A percentile compares a stretch with the other conserved stretches of the same genome.
Conservation (phyloP, 1,139 yeast species). For the Candida albicans region DNA sequence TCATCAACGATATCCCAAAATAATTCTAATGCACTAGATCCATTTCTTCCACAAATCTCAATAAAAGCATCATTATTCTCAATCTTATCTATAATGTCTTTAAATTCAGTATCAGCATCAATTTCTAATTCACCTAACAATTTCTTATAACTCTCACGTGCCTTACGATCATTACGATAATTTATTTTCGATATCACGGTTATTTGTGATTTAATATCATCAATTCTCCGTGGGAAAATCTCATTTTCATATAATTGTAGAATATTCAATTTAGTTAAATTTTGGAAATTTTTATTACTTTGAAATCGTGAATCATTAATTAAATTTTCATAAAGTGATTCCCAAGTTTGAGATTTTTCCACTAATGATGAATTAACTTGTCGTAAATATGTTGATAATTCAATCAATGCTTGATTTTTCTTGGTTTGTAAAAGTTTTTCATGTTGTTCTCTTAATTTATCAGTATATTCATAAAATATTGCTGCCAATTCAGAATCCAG, state of each 20-base stretch:
- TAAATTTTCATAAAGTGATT: conserved; percentile 38
- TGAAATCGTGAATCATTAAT: conserved; percentile 52
- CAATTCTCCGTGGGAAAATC: conserved; percentile 40
- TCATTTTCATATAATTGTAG: conserved; percentile 52
- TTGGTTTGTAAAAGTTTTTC: conserved; percentile 29
- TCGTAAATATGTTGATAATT: conserved; percentile 49
- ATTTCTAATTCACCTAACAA: conserved; percentile 46
- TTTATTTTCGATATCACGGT: conserved; percentile 38
- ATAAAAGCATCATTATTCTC: conserved; percentile 62
- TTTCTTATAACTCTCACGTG: conserved; percentile 58
- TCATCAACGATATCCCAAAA: conserved; percentile 77
- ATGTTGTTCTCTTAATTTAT: conserved; percentile 38
- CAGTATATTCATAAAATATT: conserved; percentile 53
- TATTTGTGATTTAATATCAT: conserved; percentile 36
- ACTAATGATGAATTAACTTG: conserved; percentile 36
- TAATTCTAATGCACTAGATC: conserved; percentile 76
- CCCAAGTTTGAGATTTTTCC: conserved; percentile 42
- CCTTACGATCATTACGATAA: conserved; percentile 59
- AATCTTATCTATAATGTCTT: conserved; percentile 50
- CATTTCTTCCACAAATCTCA: conserved; percentile 70
- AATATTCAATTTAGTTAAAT: conserved; percentile 59
- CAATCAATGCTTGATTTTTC: conserved; percentile 51
- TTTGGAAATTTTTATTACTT: conserved; percentile 57
- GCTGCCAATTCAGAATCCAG: conserved; percentile 55
- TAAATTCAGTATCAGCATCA: conserved; percentile 60